Conservation (phyloP, 805 yeast genomes). For the Kazachstania kunashirensis region DNA sequence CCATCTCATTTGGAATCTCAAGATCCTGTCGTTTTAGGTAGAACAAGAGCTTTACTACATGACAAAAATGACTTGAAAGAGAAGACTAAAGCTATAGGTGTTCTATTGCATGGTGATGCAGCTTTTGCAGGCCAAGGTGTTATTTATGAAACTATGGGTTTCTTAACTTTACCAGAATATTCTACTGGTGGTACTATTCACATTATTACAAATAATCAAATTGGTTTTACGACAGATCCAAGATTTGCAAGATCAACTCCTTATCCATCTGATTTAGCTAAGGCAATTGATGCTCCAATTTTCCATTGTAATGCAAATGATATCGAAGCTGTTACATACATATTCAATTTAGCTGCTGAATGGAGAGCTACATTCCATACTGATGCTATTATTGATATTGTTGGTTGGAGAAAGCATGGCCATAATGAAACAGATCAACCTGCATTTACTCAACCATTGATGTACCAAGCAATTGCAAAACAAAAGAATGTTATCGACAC, state of each 20-base stretch:
- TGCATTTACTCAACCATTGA: slow-evolving; percentile 93
- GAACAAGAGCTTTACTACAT: slow-evolving; percentile 92
- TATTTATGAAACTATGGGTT: slow-evolving; percentile 96
- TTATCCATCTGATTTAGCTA: slow-evolving; percentile 96
- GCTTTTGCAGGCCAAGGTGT: slow-evolving; percentile 99
- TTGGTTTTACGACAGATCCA: slow-evolving; percentile 99
- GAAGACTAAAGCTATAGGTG: slow-evolving; percentile 80
- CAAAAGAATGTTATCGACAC: slow-evolving; percentile 83
- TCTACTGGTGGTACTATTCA: slow-evolving; percentile 98
- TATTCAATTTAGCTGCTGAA: slow-evolving; percentile 95
- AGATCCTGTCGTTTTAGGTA: slow-evolving; percentile 97
- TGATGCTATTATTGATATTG: slow-evolving; percentile 92
- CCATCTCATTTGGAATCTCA: slow-evolving; percentile 99
- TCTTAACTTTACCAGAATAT: slow-evolving; percentile 84
- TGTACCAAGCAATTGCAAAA: slow-evolving; percentile 86
- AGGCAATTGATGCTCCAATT: slow-evolving; percentile 93
- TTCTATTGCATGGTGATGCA: slow-evolving; percentile 96
- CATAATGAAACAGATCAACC: slow-evolving; percentile 99
- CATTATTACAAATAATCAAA: slow-evolving; percentile 93
- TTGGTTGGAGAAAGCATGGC: slow-evolving; percentile 97
- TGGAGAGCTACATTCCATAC: slow-evolving; percentile 96
- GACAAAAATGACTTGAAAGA: slow-evolving; percentile 78
- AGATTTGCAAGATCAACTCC: slow-evolving; percentile 95
- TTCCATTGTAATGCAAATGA: slow-evolving; percentile 99
- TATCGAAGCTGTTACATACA: slow-evolving; percentile 83